Evolutionary conservation across 1,284 basidiomycete genomes (phyloP).

Genomic region (Trametes sp.): DNA sequence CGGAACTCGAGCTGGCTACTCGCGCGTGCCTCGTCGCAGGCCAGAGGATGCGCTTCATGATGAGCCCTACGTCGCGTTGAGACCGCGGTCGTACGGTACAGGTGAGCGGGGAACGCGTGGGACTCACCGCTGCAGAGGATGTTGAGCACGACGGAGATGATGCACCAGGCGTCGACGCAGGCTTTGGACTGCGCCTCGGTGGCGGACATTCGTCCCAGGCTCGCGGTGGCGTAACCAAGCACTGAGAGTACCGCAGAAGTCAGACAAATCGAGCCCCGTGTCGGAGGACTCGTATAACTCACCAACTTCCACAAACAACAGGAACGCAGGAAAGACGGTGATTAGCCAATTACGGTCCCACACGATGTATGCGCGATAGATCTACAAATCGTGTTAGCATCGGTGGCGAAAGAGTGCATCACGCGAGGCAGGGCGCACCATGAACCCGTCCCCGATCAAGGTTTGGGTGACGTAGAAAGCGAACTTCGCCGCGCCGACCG

Average conservation of each 20-base stretch:
- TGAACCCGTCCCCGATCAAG: conserved; percentile 22
- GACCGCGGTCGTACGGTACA: no score
- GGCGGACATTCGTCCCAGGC: neutral
- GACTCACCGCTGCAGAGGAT: conserved; percentile 17
- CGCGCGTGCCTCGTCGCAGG: conserved; percentile 8
- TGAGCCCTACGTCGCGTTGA: conserved; percentile 14
- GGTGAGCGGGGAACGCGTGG: no score
- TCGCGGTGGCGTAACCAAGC: conserved; percentile 14
- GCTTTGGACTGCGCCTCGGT: conserved; percentile 5
- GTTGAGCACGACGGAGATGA: conserved; percentile 20
- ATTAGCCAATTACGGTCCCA: conserved; percentile 26
- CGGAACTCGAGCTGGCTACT: neutral
- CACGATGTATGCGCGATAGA: conserved; percentile 27
- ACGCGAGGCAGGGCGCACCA: conserved; percentile 8
- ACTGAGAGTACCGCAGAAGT: conserved; percentile 1
- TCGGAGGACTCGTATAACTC: neutral
- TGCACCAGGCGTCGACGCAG: conserved; percentile 19
- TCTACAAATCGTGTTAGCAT: conserved; percentile 3
- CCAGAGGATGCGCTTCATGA: conserved; percentile 26
- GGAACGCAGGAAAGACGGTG: neutral
- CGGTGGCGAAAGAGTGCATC: neutral
- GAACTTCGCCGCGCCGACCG: conserved; percentile 15
- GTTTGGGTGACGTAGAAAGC: conserved; percentile 27
- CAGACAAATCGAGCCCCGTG: neutral
- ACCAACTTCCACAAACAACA: conserved; percentile 17